Evolutionary conservation across 192 early-diverging fungal species (phyloP).

Genomic region (Tieghemiomyces parasiticus): DNA sequence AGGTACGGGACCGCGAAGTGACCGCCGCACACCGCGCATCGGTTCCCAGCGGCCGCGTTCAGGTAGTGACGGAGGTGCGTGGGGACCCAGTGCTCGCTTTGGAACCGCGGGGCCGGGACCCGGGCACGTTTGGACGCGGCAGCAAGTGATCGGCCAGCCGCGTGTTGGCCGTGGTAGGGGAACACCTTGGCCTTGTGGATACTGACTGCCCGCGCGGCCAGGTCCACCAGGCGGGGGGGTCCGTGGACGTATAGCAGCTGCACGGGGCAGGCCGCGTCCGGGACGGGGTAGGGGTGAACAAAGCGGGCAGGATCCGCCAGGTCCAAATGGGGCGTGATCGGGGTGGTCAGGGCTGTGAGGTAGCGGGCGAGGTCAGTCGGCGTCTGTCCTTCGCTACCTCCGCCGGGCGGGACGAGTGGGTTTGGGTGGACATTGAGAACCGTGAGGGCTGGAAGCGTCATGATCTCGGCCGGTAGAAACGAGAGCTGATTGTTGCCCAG

Average conservation of each 20-base stretch:
- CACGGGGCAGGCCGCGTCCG: slow-evolving; percentile 7
- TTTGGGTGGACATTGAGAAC: slow-evolving; percentile 23
- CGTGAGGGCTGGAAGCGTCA: slow-evolving; percentile 15
- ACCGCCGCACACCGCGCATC: slow-evolving; percentile 19
- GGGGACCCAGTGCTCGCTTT: slow-evolving; percentile 11
- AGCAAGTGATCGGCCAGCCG: slow-evolving; percentile 5
- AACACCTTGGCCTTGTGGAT: no score
- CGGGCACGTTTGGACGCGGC: slow-evolving; percentile 20
- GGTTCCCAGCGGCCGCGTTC: slow-evolving; percentile 17
- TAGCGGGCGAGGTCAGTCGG: no score
- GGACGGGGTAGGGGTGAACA: neutral
- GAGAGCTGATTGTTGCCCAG: slow-evolving; percentile 23
- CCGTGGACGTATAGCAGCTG: slow-evolving; percentile 12
- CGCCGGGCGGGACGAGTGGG: slow-evolving; percentile 17
- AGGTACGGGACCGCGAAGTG: slow-evolving; percentile 20
- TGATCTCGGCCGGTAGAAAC: slow-evolving; percentile 22
- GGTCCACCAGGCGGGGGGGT: slow-evolving; percentile 22
- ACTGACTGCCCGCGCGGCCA: slow-evolving; percentile 22
- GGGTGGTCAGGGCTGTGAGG: no score
- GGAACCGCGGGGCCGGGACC: slow-evolving; percentile 16
- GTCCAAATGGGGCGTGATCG: no score
- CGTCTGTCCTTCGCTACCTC: no score
- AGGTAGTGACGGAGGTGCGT: slow-evolving; percentile 20
- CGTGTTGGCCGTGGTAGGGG: no score
- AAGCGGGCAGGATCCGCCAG: no score